phyloP scores from a whole-genome alignment of 345 rosid genomes.

The Carallia brachiata region DNA sequence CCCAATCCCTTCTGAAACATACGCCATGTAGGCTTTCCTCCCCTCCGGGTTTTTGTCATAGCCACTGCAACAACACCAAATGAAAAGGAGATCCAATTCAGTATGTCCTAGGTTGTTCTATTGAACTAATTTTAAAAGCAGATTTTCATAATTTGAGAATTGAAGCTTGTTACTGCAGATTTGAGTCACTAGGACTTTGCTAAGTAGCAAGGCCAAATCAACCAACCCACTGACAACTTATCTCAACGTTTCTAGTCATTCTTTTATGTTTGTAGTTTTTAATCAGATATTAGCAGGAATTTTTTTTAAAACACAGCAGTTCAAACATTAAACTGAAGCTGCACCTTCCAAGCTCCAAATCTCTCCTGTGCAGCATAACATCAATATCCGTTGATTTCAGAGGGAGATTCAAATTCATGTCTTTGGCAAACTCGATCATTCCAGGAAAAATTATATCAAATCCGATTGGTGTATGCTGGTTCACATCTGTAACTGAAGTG shows the following conservation, averaged over 20 bases:
- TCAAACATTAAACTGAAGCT: not conserved
- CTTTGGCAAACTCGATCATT: constrained; percentile 71
- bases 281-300: not conserved
- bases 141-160: too few relatives aligned
- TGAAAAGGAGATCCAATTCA: not conserved
- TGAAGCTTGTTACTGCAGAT: too few relatives aligned
- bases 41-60: constrained; percentile 38
- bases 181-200: too few relatives aligned
- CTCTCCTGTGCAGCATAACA: constrained; percentile 48
- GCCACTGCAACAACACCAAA: constrained; percentile 24
- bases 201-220: too few relatives aligned
- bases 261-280: not conserved
- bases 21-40: constrained; percentile 57
- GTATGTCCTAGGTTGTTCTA: not conserved
- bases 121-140: too few relatives aligned
- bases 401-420: constrained; percentile 60
- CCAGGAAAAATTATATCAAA: constrained; percentile 79
- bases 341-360: constrained; percentile 60
- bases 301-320: not conserved
- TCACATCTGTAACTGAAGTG: constrained; percentile 53
- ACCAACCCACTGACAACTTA: too few relatives aligned
- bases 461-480: constrained; percentile 56
- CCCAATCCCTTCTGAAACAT: constrained; percentile 68
- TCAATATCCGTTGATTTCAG: constrained; percentile 43
- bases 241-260: not conserved